These are phyloP conservation scores for Schizopora paradoxa DNA, from an alignment of 1,284 basidiomycete species.

Conservation along the genomic window DNA sequence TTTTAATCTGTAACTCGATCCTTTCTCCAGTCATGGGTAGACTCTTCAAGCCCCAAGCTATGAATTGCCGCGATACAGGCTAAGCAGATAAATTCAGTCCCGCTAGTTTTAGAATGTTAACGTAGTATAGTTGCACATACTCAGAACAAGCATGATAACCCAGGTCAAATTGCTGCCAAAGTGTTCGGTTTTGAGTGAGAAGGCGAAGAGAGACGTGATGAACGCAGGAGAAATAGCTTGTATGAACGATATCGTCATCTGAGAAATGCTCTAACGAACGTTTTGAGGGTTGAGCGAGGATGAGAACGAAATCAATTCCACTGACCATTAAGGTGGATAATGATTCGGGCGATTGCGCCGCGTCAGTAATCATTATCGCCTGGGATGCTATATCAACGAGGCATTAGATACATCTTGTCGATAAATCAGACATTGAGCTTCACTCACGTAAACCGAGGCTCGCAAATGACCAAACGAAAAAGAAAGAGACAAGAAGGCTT, in stretches of 20 bases:
- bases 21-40: constrained; percentile 14
- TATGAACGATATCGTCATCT: constrained; percentile 20
- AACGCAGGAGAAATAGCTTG: constrained; percentile 18
- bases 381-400: constrained; percentile 8
- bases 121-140: too few species aligned
- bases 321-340: constrained; percentile 20
- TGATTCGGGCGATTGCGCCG: constrained; percentile 19
- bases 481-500: constrained; percentile 12
- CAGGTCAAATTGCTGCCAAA: background rate
- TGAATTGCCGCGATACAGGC: constrained; percentile 15
- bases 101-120: too few species aligned
- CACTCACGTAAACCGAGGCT: constrained; percentile 16
- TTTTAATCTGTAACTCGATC: background rate
- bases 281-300: background rate
- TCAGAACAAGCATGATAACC: background rate
- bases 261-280: constrained; percentile 13
- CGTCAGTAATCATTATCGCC: constrained; percentile 19
- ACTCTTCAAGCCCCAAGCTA: constrained; percentile 17
- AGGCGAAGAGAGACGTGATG: constrained; percentile 18
- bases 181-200: constrained; percentile 10
- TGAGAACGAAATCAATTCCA: background rate
- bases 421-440: background rate
- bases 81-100: too few species aligned
- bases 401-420: background rate
- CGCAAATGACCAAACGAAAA: constrained; percentile 16